phyloP scores from a whole-genome alignment of 179 eudicot genomes.

The Beta macrorhiza region DNA sequence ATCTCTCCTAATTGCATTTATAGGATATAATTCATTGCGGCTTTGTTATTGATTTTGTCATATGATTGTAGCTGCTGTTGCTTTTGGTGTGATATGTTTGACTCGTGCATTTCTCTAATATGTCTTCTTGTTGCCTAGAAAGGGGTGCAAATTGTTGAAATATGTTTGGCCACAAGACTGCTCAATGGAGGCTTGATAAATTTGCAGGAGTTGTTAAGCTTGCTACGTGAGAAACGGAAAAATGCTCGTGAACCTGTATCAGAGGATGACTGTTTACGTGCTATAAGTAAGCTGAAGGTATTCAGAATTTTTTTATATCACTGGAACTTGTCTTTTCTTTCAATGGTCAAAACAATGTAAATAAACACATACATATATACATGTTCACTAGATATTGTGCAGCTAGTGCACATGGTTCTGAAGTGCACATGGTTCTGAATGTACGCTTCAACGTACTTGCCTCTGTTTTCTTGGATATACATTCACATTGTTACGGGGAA shows the following conservation, averaged over 20 bases:
- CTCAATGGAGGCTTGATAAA: conserved; percentile 91
- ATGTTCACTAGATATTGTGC: background rate
- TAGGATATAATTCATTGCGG: background rate
- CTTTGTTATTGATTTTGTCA: background rate
- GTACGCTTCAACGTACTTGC: background rate
- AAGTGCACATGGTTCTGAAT: background rate
- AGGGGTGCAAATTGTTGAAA: conserved; percentile 98
- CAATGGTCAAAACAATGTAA: background rate
- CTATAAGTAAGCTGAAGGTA: conserved; percentile 97
- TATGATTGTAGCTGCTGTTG: background rate
- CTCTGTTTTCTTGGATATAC: background rate
- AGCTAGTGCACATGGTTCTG: background rate
- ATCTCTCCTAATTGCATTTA: background rate
- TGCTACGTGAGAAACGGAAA: conserved; percentile 71
- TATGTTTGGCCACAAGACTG: conserved; percentile 87
- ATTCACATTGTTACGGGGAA: background rate
- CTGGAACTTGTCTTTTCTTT: background rate
- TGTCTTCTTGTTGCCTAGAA: conserved; percentile 37
- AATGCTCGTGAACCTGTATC: conserved; percentile 83
- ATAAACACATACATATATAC: background rate
- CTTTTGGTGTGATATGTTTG: conserved; percentile 10
- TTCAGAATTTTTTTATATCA: conserved; percentile 2
- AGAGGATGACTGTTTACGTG: conserved; percentile 96
- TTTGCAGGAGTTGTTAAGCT: conserved; percentile 78
- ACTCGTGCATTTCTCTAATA: conserved; percentile 15